Percentiles rank a stretch among this genome's conserved stretches.
These are phyloP conservation scores for Pseudozyma hubeiensis DNA, from an alignment of 1,284 basidiomycete species.

Conservation along the genomic window DNA sequence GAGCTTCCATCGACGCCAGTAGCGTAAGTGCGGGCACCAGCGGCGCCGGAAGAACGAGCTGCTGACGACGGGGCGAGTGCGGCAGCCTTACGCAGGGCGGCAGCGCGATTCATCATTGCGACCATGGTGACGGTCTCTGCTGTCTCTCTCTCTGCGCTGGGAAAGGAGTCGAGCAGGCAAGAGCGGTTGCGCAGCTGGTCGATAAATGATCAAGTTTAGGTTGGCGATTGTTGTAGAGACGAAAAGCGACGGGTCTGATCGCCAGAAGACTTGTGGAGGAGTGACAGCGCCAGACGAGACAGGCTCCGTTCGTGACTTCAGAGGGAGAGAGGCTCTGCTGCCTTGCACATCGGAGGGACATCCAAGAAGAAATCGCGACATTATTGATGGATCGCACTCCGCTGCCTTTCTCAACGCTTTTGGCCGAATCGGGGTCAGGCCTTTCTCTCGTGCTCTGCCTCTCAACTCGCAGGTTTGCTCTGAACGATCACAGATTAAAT, in stretches of 20 bases:
- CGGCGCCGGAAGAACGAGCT: conserved; percentile 20
- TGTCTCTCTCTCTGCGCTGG: background rate
- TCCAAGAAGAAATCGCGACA: conserved; percentile 27
- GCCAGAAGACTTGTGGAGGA: conserved; percentile 32
- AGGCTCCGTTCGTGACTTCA: background rate
- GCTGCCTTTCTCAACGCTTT: conserved; percentile 1
- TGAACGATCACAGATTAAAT: conserved; percentile 2
- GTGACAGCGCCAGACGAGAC: background rate
- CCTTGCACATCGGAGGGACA: background rate
- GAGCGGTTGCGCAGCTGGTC: conserved; percentile 1
- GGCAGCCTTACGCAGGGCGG: conserved; percentile 37
- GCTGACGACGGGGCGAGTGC: conserved; percentile 29
- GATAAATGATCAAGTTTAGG: conserved; percentile 1
- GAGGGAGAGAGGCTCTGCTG: conserved; percentile 4
- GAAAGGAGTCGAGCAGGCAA: background rate
- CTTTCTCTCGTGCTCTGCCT: no score
- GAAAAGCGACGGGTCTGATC: background rate
- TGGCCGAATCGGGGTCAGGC: conserved; percentile 1
- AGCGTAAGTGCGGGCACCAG: conserved; percentile 35
- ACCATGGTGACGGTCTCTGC: conserved; percentile 1
- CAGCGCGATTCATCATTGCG: conserved; percentile 51
- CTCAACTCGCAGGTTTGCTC: background rate
- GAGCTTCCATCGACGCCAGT: conserved; percentile 32
- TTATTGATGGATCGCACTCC: background rate
- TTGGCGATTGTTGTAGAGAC: background rate